Evolutionary conservation across 306 rosid species (phyloP).

Genomic region (Pterocarpus macrocarpus): DNA sequence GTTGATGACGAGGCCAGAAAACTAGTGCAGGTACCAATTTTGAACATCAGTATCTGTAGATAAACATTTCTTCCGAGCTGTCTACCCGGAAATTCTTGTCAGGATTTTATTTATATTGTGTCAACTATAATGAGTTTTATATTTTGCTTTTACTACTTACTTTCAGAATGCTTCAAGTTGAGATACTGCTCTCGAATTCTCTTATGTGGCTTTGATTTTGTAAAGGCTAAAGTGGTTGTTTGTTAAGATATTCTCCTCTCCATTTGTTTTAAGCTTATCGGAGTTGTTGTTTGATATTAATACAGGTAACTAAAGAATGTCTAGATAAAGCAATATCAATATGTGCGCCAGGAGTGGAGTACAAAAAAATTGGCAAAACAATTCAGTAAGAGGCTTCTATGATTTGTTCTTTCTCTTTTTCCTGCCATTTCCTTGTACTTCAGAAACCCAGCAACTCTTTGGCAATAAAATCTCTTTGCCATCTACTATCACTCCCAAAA

Average conservation of each 20-base stretch:
- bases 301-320: slow-evolving; percentile 85
- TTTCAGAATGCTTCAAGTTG: slow-evolving; percentile 37
- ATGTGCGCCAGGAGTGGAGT: slow-evolving; percentile 94
- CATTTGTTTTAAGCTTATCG: slow-evolving; percentile 38
- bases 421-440: neutral
- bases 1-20: slow-evolving; percentile 75
- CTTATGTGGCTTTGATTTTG: slow-evolving; percentile 23
- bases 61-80: neutral
- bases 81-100: neutral
- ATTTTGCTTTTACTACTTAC: neutral
- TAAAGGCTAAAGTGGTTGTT: neutral
- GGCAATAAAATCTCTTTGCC: neutral
- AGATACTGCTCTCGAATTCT: slow-evolving; percentile 32
- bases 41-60: slow-evolving; percentile 16
- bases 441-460: slow-evolving; percentile 6
- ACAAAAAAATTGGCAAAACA: slow-evolving; percentile 79
- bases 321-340: slow-evolving; percentile 90
- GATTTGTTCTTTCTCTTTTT: slow-evolving; percentile 28
- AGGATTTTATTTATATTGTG: neutral
- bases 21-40: slow-evolving; percentile 74
- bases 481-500: neutral
- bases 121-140: slow-evolving; percentile 7
- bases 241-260: slow-evolving; percentile 21
- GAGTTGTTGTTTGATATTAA: slow-evolving; percentile 28
- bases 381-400: slow-evolving; percentile 77